Base-by-base conservation (phyloP, 768 basidiomycete genomes). In the Collybia sordida region DNA sequence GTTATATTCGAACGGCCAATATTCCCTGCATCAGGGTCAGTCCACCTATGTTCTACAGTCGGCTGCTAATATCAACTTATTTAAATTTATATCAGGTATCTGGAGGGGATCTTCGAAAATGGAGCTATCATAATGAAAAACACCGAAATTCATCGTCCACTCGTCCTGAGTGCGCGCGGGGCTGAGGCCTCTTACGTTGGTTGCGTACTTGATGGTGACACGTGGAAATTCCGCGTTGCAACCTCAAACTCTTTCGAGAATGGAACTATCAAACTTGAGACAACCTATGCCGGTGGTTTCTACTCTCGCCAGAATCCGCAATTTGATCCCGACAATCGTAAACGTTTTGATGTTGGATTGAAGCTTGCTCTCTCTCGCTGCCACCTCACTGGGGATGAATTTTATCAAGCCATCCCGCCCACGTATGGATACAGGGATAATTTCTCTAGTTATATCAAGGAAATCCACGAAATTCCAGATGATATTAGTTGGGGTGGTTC, bases 21-120 rank as follows among this genome's bases (percentile, higher is more conserved):
- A 9, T 51, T 51, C 39, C 50, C 50, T 31, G 43, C 44, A 17
- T 45, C 50, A n/a, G 43, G 42, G 28, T 51, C 25, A 41, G 23
- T 42, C 22, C 23, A 27, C 5, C 11, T 27, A 5, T 11, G 11
- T 27, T 27, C 11, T 5, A 27, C 27, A 5, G 11, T 27, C 27
- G 27, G 5, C 27, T 11, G 5, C 6, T 27, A 27, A 5, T 27
- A 5, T 27, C 11, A 27, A 27, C n/a, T 27, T 27, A 11, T 24
- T 23, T 43, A 9, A 15, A 25, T 25, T 22, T 43, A 18, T 15
- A 17, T 12, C 42, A 43, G 42, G 42, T 43, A 43, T 27, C 19
- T 43, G 9, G 42, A 43, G 9, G 25, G 42, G 11, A 27, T 43
- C 42, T 25, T 43, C 17, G 21, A 43, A 25, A 43, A 22, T n/a